Evolutionary conservation across 495 filamentous ascomycete genomes (phyloP), one percentile per base, ranked within the genome.

Genomic region (Chaetomium cochliodes): DNA sequence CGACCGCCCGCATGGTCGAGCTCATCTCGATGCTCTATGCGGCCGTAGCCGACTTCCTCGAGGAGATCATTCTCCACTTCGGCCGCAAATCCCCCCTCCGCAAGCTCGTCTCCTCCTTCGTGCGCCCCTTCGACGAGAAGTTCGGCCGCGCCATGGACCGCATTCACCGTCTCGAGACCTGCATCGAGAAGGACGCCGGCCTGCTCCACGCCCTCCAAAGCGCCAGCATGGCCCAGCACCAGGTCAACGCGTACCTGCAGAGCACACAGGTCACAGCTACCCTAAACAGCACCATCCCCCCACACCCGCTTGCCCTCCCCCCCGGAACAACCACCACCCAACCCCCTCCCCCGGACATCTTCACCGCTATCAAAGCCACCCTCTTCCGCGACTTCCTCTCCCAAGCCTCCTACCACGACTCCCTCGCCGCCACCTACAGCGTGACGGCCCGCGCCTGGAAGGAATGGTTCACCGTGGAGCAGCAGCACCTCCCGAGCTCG

Each of bases 361-460:
- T 69, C 55, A 42, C 47, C 22, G 8, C 59, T 1, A 69, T 69
- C 67, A 69, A 69, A 26, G 22, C 42, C 15, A 66, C 63, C 23
- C 58, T 69, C 26, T 69, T 69, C 55, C 33, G 30, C 15, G 41
- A 50, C 46, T 63, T 65, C 59, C 52, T 30, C 39, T 22, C 26
- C 28, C 63, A 69, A 46, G 66, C 66, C 23, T 28, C 49, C 52
- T 63, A 69, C 49, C 63, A 56, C 41, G 59, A 63, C n/a, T 58
- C 52, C 23, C 59, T 69, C n/a, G 67, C 67, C 9, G 63, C 58
- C 3, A 69, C 63, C 13, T 69, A 65, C 54, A 46, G 54, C 44
- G 63, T 69, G 15, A 69, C 67, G 3, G 60, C 67, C 12, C 42
- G 47, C 18, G 67, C 67, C 8, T 69, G 67, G 67, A 39, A 49